Percentiles rank a stretch among this genome's conserved stretches.
Evolutionary conservation across 164 flowering plant genomes (phyloP).

Genomic region (Cinnamomum chago): DNA sequence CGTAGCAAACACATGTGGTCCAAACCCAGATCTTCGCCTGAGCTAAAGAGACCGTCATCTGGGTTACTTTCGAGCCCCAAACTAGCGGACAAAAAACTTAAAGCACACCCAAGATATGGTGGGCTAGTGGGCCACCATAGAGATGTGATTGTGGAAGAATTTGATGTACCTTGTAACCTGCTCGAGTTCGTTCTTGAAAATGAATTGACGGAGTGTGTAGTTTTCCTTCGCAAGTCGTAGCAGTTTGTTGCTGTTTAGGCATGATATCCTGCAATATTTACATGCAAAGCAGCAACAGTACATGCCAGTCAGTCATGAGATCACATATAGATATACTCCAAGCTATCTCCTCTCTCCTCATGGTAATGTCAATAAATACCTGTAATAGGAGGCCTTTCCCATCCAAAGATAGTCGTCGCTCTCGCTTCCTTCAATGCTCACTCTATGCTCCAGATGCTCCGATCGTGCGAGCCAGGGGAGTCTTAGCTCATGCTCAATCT

Average conservation of each 20-base stretch:
- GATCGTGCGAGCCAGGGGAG: constrained; percentile 10
- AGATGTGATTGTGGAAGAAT: background rate
- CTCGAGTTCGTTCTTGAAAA: constrained; percentile 6
- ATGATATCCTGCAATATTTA: constrained; percentile 1
- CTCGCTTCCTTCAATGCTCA: constrained; percentile 5
- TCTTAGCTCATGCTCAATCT: constrained; percentile 14
- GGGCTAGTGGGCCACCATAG: no score
- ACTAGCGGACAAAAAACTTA: no score
- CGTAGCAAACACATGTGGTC: no score
- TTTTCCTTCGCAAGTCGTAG: background rate
- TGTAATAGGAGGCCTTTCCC: constrained; percentile 7
- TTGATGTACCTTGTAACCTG: background rate
- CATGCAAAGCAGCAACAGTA: background rate
- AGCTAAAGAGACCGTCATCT: no score
- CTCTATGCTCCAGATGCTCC: constrained; percentile 10
- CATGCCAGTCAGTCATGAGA: background rate
- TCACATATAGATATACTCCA: no score
- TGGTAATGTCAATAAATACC: background rate
- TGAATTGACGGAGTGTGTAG: constrained; percentile 1
- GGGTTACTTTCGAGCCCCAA: no score
- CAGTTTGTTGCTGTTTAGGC: background rate
- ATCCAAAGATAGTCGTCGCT: background rate
- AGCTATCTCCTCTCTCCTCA: background rate
- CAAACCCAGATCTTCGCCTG: no score
- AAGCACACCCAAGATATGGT: no score